Conservation (phyloP, 1,139 yeast genomes). For the Magnusiomyces tetraspermus region DNA sequence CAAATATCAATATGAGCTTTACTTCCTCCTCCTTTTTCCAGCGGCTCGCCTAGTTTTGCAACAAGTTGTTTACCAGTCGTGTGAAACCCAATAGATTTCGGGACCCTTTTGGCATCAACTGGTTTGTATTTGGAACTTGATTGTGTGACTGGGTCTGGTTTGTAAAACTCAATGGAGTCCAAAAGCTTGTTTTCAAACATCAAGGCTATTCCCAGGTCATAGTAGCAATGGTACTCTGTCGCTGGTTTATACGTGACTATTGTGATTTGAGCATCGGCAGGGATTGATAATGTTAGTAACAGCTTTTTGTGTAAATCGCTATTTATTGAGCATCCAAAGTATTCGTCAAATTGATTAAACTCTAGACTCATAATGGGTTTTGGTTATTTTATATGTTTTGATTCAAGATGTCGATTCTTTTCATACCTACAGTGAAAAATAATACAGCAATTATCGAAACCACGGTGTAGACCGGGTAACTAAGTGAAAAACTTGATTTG, state of each 20-base stretch:
- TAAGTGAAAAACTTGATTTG: neutral
- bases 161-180: conserved; percentile 25
- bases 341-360: no score
- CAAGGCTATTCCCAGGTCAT: conserved; percentile 20
- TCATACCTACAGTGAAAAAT: no score
- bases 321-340: neutral
- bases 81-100: conserved; percentile 14
- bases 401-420: no score
- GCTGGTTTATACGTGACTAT: conserved; percentile 1
- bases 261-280: neutral
- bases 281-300: neutral
- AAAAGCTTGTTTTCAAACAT: conserved; percentile 14
- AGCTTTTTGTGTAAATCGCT: neutral
- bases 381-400: no score
- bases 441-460: no score
- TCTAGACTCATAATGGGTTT: no score
- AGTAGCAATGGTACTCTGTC: conserved; percentile 21
- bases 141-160: conserved; percentile 6
- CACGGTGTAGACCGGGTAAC: neutral
- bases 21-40: conserved; percentile 24
- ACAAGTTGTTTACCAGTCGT: conserved; percentile 23
- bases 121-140: conserved; percentile 6
- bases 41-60: conserved; percentile 24
- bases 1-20: conserved; percentile 22
- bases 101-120: conserved; percentile 16